A percentile compares a stretch with the other conserved stretches of the same genome.
phyloP scores from a whole-genome alignment of 2,329 filamentous ascomycete species.

The Scortechinia acanthostroma region DNA sequence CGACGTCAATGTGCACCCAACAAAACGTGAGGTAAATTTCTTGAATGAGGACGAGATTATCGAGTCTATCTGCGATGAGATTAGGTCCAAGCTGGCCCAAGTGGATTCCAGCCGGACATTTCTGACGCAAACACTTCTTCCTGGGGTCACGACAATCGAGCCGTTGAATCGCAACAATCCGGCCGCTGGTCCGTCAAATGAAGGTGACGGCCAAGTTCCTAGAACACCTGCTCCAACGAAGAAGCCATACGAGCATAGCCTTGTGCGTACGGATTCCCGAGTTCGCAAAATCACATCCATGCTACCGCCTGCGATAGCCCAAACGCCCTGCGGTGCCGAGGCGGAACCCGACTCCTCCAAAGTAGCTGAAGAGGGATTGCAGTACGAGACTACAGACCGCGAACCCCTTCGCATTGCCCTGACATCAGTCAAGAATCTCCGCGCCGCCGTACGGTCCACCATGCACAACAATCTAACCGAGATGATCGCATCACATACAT shows the following conservation, averaged over 20 bases:
- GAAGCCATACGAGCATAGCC: slow-evolving; percentile 73
- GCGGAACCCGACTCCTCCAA: slow-evolving; percentile 13
- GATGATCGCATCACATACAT: slow-evolving; percentile 79
- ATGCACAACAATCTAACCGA: slow-evolving; percentile 84
- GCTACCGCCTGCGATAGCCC: slow-evolving; percentile 54
- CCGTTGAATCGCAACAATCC: slow-evolving; percentile 13
- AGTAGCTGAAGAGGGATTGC: slow-evolving; percentile 36
- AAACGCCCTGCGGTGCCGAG: slow-evolving; percentile 17
- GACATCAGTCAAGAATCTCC: slow-evolving; percentile 78
- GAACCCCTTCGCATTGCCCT: slow-evolving; percentile 67
- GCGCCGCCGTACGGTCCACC: slow-evolving; percentile 70
- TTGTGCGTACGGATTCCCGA: slow-evolving; percentile 83
- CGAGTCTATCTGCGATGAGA: slow-evolving; percentile 73
- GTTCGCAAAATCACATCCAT: slow-evolving; percentile 94
- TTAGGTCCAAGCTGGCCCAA: slow-evolving; percentile 70
- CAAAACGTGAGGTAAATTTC: slow-evolving; percentile 94
- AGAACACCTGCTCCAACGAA: slow-evolving; percentile 23
- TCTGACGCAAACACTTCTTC: slow-evolving; percentile 83
- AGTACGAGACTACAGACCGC: slow-evolving; percentile 69
- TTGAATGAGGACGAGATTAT: slow-evolving; percentile 96
- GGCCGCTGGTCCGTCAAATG: slow-evolving; percentile 20
- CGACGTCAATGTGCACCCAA: slow-evolving; percentile 96
- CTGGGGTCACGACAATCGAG: slow-evolving; percentile 34
- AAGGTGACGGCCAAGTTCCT: slow-evolving; percentile 27
- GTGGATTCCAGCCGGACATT: slow-evolving; percentile 94